Evolutionary conservation across 495 filamentous ascomycete species (phyloP).

Genomic region (Penicillium taxi): DNA sequence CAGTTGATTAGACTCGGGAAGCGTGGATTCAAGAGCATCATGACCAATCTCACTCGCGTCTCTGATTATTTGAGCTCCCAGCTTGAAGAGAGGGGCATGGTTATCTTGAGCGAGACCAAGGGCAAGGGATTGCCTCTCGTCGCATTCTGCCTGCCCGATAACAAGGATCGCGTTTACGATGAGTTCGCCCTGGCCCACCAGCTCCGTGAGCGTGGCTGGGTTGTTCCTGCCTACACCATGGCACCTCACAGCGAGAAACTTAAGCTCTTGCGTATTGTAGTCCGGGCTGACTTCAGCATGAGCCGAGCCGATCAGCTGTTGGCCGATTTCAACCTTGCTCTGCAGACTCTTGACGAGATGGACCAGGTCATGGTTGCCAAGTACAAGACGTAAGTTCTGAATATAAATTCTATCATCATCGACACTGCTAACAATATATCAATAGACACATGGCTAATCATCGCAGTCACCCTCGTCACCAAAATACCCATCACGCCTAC

Average conservation of each 20-base stretch:
- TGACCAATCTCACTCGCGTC: conserved; percentile 77
- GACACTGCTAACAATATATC: neutral
- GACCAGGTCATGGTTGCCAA: conserved; percentile 57
- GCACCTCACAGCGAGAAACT: conserved; percentile 69
- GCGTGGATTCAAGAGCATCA: conserved; percentile 77
- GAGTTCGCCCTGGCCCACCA: conserved; percentile 77
- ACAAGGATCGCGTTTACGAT: conserved; percentile 59
- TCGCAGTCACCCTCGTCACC: conserved; percentile 44
- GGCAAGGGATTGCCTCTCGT: conserved; percentile 78
- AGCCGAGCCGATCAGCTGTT: conserved; percentile 66
- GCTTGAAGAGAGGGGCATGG: conserved; percentile 65
- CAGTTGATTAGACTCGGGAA: conserved; percentile 89
- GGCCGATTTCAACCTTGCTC: conserved; percentile 61
- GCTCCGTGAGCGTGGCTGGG: conserved; percentile 76
- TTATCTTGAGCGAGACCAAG: conserved; percentile 70
- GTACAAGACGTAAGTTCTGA: conserved; percentile 50
- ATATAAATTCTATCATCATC: conserved; percentile 1
- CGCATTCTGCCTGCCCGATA: conserved; percentile 64
- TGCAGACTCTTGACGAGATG: conserved; percentile 62
- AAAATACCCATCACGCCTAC: conserved; percentile 58
- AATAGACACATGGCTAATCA: conserved; percentile 49
- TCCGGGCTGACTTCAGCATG: conserved; percentile 80
- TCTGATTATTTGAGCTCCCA: conserved; percentile 68
- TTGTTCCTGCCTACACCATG: conserved; percentile 93
- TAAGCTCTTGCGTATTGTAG: conserved; percentile 82